Evolutionary conservation across 257 asterid genomes (phyloP), one percentile per base, ranked within the genome.

Genomic region (Jacaranda mimosifolia): DNA sequence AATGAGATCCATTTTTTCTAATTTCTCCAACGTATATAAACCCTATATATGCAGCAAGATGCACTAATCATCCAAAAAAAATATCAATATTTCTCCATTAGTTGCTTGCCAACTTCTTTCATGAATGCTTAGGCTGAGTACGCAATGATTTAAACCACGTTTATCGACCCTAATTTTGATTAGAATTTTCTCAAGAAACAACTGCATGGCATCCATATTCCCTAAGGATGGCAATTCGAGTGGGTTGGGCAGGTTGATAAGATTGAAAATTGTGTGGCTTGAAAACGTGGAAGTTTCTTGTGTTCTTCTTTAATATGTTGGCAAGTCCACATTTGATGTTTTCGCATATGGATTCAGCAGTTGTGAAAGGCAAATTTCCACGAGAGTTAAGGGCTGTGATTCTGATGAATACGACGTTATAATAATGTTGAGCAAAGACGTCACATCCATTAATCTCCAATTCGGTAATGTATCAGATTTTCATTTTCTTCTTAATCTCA

Each of bases 11-110:
- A 77, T 74, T 6, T 0, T 43, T 6, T 48, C 42, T 15, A 94
- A 40, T 43, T 85, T 88, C 83, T 83, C 89, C 70, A 91, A 58
- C 89, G n/a, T n/a, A n/a, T n/a, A 89, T 90, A 57, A 94, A 88
- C 5, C 87, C 86, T 1, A 94, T 73, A 81, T 94, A 94, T 39
- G 71, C n/a, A n/a, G n/a, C n/a, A 76, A 8, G 90, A 88, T 5
- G 91, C 82, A 67, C 91, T 86, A 12, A 84, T 87, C 0, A 91
- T 80, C 95, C 96, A 90, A 75, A 89, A 90, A 0, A 88, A n/a
- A 0, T 81, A 63, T 58, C 78, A 75, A 59, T 82, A 77, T 59
- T 75, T 86, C 7, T 86, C 86, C 81, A 71, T 70, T 3, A 92
- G 39, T 51, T 49, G 72, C 84, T 77, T 74, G 9, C 96, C 92